Evolutionary conservation across 2,329 filamentous ascomycete genomes (phyloP).

Genomic region (Pseudogymnoascus verrucosus): DNA sequence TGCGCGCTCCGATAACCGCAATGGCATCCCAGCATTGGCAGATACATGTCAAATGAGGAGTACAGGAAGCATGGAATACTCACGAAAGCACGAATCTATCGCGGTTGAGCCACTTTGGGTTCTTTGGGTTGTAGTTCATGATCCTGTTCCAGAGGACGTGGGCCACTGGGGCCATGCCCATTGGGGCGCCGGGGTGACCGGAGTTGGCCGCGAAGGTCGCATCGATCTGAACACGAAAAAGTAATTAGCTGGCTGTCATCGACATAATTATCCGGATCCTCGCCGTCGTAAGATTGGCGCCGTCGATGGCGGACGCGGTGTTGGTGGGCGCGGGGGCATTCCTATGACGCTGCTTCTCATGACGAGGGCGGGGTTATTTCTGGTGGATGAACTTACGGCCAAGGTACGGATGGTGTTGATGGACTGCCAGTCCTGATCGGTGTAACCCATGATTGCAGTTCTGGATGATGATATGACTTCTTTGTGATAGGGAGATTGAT

Average conservation of each 20-base stretch:
- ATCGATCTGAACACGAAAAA: constrained; percentile 65
- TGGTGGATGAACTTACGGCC: constrained; percentile 60
- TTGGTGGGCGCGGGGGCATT: background rate
- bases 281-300: background rate
- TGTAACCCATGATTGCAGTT: constrained; percentile 69
- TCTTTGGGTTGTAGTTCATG: constrained; percentile 99
- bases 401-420: constrained; percentile 98
- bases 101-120: constrained; percentile 92
- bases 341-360: constrained; percentile 11
- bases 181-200: constrained; percentile 96
- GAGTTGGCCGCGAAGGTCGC: constrained; percentile 93
- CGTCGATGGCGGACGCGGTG: background rate
- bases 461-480: background rate
- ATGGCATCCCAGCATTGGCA: background rate
- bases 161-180: constrained; percentile 60
- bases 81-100: constrained; percentile 99
- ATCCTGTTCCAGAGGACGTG: constrained; percentile 99
- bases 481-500: background rate
- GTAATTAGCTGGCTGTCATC: background rate
- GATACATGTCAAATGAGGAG: constrained; percentile 5
- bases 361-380: constrained; percentile 31
- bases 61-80: constrained; percentile 36
- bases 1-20: background rate
- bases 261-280: background rate
- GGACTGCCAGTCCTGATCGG: constrained; percentile 77